Percentiles rank a stretch among this genome's conserved stretches.
Evolutionary conservation across 208 protist species (phyloP).

Genomic region (Vickermania spadyakhi): DNA sequence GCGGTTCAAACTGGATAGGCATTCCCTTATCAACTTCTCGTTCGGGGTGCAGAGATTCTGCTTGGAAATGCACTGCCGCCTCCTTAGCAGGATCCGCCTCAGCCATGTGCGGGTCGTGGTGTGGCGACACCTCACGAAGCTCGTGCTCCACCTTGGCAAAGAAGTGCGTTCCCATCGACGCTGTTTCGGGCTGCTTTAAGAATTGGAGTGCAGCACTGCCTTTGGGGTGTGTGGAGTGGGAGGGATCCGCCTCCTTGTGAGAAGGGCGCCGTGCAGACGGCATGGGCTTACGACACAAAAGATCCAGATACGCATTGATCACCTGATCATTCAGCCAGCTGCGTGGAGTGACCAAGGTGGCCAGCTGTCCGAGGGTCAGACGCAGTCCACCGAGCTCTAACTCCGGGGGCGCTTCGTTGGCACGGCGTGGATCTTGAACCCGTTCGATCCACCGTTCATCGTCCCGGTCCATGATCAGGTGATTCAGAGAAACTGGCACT

Average conservation of each 20-base stretch:
- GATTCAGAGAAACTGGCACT: conserved; percentile 15
- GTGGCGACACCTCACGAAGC: conserved; percentile 5
- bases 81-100: background rate
- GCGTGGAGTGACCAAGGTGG: conserved; percentile 25
- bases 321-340: conserved; percentile 77
- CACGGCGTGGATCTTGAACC: conserved; percentile 12
- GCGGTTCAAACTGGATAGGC: conserved; percentile 19
- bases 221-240: no score
- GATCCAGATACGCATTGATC: conserved; percentile 72
- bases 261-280: no score
- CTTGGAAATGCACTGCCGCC: background rate
- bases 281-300: conserved; percentile 25
- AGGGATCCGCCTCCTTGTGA: conserved; percentile 12
- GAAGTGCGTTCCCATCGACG: conserved; percentile 69
- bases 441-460: conserved; percentile 16
- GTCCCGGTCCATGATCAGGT: conserved; percentile 24
- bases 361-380: conserved; percentile 50
- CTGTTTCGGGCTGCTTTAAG: no score
- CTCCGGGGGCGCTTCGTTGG: conserved; percentile 18
- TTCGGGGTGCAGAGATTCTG: background rate
- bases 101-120: background rate
- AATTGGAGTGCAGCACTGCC: no score
- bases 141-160: conserved; percentile 63
- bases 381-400: conserved; percentile 21
- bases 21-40: no score